Percentiles rank a stretch among this genome's conserved stretches.
These are phyloP conservation scores for Pseudozyma sp. DNA, from an alignment of 1,284 basidiomycete genomes.

Conservation along the genomic window DNA sequence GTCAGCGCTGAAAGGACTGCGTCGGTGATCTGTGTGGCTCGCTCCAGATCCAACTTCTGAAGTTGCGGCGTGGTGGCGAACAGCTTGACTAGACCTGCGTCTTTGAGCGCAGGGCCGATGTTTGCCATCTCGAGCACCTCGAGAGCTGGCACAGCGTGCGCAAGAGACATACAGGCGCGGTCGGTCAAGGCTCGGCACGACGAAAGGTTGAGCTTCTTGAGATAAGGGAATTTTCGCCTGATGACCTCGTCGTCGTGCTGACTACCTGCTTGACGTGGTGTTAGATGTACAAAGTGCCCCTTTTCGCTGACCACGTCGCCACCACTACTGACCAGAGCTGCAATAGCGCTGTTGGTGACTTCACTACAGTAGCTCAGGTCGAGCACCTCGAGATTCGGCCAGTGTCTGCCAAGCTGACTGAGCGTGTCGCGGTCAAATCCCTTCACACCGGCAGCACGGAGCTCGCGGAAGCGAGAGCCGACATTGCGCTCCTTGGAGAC, in stretches of 20 bases:
- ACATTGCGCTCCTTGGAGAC: constrained; percentile 34
- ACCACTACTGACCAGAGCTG: constrained; percentile 74
- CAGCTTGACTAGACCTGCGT: constrained; percentile 79
- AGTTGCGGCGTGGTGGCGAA: constrained; percentile 79
- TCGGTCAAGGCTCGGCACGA: constrained; percentile 81
- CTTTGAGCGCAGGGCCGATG: constrained; percentile 71
- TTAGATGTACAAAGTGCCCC: constrained; percentile 31
- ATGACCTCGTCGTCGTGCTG: constrained; percentile 29
- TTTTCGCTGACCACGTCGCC: constrained; percentile 21
- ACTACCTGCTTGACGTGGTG: constrained; percentile 49
- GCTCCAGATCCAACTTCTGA: constrained; percentile 84
- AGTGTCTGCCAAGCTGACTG: constrained; percentile 70
- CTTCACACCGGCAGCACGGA: constrained; percentile 77
- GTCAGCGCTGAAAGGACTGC: constrained; percentile 77
- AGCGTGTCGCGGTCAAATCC: constrained; percentile 76
- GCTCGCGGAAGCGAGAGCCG: constrained; percentile 46
- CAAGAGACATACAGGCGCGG: constrained; percentile 78
- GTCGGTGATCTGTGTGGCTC: constrained; percentile 81
- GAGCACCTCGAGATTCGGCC: constrained; percentile 77
- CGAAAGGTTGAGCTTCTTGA: constrained; percentile 83
- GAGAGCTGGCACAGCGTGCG: constrained; percentile 79
- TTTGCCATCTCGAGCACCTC: constrained; percentile 84
- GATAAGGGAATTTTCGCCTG: constrained; percentile 65
- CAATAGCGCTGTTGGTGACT: constrained; percentile 80
- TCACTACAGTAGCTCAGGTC: constrained; percentile 78